Conservation (phyloP, 2,329 filamentous ascomycete genomes). For the Parastagonospora avenae region DNA sequence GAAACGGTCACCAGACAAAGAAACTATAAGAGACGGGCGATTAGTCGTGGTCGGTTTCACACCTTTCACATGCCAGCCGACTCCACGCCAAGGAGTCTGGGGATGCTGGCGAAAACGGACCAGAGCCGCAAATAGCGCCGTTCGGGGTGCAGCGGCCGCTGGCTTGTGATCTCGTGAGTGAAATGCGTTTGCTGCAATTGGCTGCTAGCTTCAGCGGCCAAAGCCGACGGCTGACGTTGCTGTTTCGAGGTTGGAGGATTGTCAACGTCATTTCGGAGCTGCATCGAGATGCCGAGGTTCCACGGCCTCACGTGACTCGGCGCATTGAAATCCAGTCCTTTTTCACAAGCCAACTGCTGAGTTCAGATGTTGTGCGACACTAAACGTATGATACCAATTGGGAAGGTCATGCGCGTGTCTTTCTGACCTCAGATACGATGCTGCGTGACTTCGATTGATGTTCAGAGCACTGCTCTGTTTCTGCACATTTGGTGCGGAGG, state of each 20-base stretch:
- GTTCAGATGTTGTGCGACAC: constrained; percentile 11
- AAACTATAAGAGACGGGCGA: constrained; percentile 23
- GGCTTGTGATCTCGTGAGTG: constrained; percentile 37
- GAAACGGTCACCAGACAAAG: constrained; percentile 27
- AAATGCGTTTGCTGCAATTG: constrained; percentile 33
- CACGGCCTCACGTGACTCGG: constrained; percentile 12
- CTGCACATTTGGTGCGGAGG: constrained; percentile 5
- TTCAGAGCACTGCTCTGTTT: not conserved
- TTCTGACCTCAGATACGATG: too few species aligned
- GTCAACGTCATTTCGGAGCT: constrained; percentile 33
- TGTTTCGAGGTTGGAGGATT: constrained; percentile 23
- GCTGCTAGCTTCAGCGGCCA: constrained; percentile 9
- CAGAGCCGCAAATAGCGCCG: constrained; percentile 32
- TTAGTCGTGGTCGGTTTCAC: constrained; percentile 15
- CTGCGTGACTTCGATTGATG: not conserved
- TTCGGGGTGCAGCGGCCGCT: constrained; percentile 27
- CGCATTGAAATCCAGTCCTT: not conserved
- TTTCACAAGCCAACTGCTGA: constrained; percentile 21
- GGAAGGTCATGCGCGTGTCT: too few species aligned
- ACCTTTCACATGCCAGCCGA: constrained; percentile 45
- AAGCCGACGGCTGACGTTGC: constrained; percentile 25
- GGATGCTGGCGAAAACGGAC: constrained; percentile 25
- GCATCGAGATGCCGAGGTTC: constrained; percentile 34
- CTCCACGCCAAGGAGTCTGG: constrained; percentile 36
- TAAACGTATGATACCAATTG: not conserved